phyloP scores from a whole-genome alignment of 129 eudicot species.

The Saposhnikovia divaricata region DNA sequence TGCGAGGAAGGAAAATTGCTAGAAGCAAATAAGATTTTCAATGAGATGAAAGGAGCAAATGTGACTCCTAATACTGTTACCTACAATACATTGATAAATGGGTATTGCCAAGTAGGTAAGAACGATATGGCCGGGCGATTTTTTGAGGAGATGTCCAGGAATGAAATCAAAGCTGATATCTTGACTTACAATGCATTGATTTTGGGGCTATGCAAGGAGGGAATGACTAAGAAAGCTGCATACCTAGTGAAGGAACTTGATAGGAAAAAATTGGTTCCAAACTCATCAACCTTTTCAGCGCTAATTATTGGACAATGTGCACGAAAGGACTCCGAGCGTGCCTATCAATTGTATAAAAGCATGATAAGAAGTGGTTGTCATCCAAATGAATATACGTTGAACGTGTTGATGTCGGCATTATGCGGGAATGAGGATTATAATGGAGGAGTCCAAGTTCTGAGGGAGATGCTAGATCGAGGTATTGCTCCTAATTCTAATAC shows the following conservation, averaged over 20 bases:
- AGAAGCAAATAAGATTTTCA: slow-evolving; percentile 58
- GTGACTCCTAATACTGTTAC: slow-evolving; percentile 59
- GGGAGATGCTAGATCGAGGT: slow-evolving; percentile 55
- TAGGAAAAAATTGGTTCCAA: slow-evolving; percentile 55
- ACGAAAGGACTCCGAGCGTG: slow-evolving; percentile 59
- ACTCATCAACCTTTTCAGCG: slow-evolving; percentile 71
- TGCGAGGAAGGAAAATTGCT: slow-evolving; percentile 62
- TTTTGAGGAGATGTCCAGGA: slow-evolving; percentile 61
- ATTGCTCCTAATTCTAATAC: slow-evolving; percentile 39
- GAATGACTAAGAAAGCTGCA: slow-evolving; percentile 82
- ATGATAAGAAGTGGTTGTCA: slow-evolving; percentile 67
- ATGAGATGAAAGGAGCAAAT: slow-evolving; percentile 46
- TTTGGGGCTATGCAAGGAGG: slow-evolving; percentile 57
- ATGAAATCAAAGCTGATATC: slow-evolving; percentile 53
- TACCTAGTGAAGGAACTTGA: slow-evolving; percentile 78
- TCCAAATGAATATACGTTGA: slow-evolving; percentile 50
- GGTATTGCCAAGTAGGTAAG: slow-evolving; percentile 45
- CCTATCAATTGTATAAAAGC: slow-evolving; percentile 55
- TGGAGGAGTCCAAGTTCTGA: slow-evolving; percentile 43
- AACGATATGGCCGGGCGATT: slow-evolving; percentile 46
- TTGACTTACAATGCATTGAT: slow-evolving; percentile 70
- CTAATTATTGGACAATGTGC: slow-evolving; percentile 74
- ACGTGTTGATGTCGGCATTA: slow-evolving; percentile 47
- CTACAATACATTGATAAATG: slow-evolving; percentile 60
- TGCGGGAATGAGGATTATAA: slow-evolving; percentile 57